Evolutionary conservation across 139 green algal species (phyloP).

Genomic region (Chlamydomonas sphaeroides): DNA sequence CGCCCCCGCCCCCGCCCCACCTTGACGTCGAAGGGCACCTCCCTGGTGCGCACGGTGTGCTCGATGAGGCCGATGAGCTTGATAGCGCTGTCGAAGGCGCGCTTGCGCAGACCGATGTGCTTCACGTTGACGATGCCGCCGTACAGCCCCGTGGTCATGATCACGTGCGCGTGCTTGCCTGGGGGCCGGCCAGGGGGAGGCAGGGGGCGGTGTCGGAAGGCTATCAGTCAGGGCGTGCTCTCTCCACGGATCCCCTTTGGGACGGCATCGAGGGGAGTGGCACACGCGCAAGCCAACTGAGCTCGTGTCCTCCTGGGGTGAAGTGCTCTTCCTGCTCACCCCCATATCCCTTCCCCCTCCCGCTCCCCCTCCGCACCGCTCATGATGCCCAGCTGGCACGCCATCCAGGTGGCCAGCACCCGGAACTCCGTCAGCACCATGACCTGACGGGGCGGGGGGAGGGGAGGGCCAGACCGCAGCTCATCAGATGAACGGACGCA

Average conservation of each 20-base stretch:
- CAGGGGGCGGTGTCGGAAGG: too few species aligned
- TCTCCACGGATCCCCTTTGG: too few species aligned
- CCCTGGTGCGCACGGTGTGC: background rate
- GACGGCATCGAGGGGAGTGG: too few species aligned
- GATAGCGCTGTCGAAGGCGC: constrained; percentile 21
- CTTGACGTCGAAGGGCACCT: constrained; percentile 34
- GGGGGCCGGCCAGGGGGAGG: too few species aligned
- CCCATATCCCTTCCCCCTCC: too few species aligned
- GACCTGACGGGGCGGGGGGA: background rate
- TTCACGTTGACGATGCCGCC: constrained; percentile 43
- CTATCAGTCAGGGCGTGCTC: too few species aligned
- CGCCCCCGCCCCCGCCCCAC: background rate
- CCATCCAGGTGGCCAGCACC: constrained; percentile 32
- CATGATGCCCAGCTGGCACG: constrained; percentile 41
- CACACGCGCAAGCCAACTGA: too few species aligned
- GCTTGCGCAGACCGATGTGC: constrained; percentile 33
- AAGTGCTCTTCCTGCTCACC: too few species aligned
- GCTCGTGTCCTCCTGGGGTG: too few species aligned
- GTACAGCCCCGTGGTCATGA: constrained; percentile 25
- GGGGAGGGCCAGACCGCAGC: too few species aligned
- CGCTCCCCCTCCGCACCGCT: constrained; percentile 7
- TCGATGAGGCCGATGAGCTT: constrained; percentile 12
- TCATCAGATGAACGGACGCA: too few species aligned
- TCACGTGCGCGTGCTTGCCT: constrained; percentile 35
- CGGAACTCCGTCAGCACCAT: constrained; percentile 43